Evolutionary conservation across 1,139 yeast species (phyloP), one percentile per base, ranked within the genome.

Genomic region (Saccharomyces hybrid): DNA sequence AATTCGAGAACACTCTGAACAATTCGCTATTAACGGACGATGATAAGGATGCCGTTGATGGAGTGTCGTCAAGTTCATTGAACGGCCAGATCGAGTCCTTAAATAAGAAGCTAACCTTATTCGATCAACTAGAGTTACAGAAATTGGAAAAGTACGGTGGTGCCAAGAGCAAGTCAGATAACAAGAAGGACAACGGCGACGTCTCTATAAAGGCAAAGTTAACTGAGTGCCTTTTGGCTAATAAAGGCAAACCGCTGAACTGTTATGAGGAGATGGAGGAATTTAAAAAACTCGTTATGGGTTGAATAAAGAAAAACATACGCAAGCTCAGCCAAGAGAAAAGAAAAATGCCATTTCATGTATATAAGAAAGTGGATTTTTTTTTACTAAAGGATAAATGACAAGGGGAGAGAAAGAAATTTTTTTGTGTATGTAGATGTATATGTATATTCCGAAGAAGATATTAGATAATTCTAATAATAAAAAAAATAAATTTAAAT

Each of bases 241-340:
- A 91, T 74, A 75, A 79, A 62, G 88, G 84, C 41, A 83, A 79
- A 68, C 86, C 93, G 38, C 79, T 93, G 70, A 85, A 88, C 70
- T 93, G 99, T 71, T 86, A 91, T 83, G 90, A 87, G 53, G 89
- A 87, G 69, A 90, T 89, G 26, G 83, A 86, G 65, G 76, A 77
- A 55, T 89, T 90, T 71, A 88, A 84, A 68, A 77, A 76, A 47
- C 26, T 62, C 38, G 60, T 60, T 5, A 31, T 56, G 13, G 55
- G 52, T 27, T 55, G 49, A 26, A 26, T 16, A 9, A 47, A 47
- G n/a, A n/a, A 27, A 26, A 19, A 3, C 23, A 19, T 19, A 19
- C 23, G 3, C 23, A 19, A 19, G 23, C 23, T 19, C 23, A 19
- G 23, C 23, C 23, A 19, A 19, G 23, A 19, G 23, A 19, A 19